These are phyloP conservation scores for Alternaria burnsii DNA, from an alignment of 2,329 filamentous ascomycete species.

Conservation along the genomic window DNA sequence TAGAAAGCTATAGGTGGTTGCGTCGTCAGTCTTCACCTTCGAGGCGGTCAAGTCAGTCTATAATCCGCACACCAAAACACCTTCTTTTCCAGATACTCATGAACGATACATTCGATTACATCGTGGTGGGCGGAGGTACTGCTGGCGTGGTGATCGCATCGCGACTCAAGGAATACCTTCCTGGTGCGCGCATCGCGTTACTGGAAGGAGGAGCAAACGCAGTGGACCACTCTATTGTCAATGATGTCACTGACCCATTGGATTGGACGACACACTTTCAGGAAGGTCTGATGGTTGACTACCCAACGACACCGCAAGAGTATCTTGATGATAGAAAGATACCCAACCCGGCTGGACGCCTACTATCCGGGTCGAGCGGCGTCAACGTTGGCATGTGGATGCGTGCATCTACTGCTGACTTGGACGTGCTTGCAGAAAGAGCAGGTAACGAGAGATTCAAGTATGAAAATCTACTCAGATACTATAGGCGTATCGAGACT, in stretches of 20 bases:
- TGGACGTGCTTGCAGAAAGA: slow-evolving; percentile 20
- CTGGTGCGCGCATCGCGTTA: slow-evolving; percentile 12
- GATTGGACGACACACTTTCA: slow-evolving; percentile 11
- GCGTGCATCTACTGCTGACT: slow-evolving; percentile 24
- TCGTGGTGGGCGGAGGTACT: slow-evolving; percentile 40
- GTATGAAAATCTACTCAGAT: slow-evolving; percentile 26
- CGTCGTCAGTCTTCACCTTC: not conserved
- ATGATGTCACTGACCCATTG: slow-evolving; percentile 12
- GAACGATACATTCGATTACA: slow-evolving; percentile 21
- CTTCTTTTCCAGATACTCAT: not conserved
- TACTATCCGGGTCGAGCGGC: slow-evolving; percentile 28
- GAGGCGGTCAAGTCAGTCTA: not conserved
- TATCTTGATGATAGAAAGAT: slow-evolving; percentile 21
- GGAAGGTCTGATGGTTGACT: slow-evolving; percentile 22
- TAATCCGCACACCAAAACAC: not conserved
- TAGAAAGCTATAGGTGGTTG: not conserved
- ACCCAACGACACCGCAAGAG: slow-evolving; percentile 26
- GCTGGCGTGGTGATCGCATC: slow-evolving; percentile 33
- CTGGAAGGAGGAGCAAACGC: slow-evolving; percentile 29
- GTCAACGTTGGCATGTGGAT: slow-evolving; percentile 29
- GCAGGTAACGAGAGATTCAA: slow-evolving; percentile 23
- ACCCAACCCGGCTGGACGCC: slow-evolving; percentile 21
- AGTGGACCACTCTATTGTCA: slow-evolving; percentile 13
- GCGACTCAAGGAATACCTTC: slow-evolving; percentile 25
- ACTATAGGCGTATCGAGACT: slow-evolving; percentile 23